Percentiles rank a stretch among this genome's conserved stretches.
These are phyloP conservation scores for Verticillium albo-atrum DNA, from an alignment of 2,329 filamentous ascomycete species.

Conservation along the genomic window DNA sequence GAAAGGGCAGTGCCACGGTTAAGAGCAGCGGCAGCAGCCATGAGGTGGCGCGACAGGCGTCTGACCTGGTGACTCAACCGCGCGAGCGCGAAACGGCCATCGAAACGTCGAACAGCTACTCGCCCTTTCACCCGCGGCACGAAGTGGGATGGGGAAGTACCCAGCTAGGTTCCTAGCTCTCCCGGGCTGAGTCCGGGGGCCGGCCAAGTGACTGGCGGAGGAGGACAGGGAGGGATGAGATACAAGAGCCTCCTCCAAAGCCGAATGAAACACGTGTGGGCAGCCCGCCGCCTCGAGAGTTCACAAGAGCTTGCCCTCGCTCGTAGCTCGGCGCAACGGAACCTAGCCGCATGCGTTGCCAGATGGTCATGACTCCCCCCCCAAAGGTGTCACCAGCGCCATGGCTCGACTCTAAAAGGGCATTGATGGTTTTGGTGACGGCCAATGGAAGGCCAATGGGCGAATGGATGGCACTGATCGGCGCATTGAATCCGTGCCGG, in stretches of 20 bases:
- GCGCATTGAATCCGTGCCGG: neutral
- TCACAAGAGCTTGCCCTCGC: conserved; percentile 1
- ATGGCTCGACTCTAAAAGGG: neutral
- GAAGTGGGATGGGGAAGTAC: neutral
- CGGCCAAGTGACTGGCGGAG: neutral
- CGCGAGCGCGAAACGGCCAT: neutral
- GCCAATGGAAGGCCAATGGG: neutral
- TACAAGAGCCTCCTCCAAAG: neutral
- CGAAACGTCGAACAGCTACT: neutral
- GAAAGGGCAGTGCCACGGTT: conserved; percentile 12
- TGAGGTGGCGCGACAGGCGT: conserved; percentile 7
- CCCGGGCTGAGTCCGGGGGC: neutral
- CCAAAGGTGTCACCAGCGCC: neutral
- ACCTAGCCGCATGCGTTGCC: conserved; percentile 6
- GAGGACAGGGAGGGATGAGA: neutral
- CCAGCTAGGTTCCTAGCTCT: neutral
- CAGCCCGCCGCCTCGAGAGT: neutral
- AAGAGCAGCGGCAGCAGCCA: conserved; percentile 2
- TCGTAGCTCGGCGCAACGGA: conserved; percentile 14
- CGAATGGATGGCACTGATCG: neutral
- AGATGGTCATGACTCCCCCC: neutral
- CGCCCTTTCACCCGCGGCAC: conserved; percentile 2
- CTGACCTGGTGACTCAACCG: neutral
- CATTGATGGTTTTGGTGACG: neutral
- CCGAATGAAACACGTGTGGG: neutral